Evolutionary conservation across 768 basidiomycete species (phyloP).

Genomic region (Russula griseocarnosa): DNA sequence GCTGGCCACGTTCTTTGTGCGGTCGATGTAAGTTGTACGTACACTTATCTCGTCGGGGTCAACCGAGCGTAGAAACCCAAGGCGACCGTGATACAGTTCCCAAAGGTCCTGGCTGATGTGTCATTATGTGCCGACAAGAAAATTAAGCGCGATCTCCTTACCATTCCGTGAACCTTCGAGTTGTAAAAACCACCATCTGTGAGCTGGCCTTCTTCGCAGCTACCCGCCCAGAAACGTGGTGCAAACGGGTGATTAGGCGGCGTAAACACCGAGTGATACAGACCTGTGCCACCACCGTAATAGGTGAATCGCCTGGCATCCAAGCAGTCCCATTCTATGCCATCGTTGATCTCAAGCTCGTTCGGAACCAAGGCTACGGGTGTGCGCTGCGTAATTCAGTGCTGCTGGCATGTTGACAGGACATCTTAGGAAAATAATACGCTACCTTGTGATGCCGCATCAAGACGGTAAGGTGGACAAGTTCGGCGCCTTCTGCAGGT

Average conservation of each 20-base stretch:
- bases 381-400: constrained; percentile 36
- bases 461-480: constrained; percentile 42
- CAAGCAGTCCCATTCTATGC: constrained; percentile 41
- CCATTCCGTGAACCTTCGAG: constrained; percentile 41
- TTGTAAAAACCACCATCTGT: constrained; percentile 43
- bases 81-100: constrained; percentile 38
- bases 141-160: constrained; percentile 6
- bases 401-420: not conserved
- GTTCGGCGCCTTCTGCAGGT: constrained; percentile 36
- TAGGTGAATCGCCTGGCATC: constrained; percentile 39
- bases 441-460: constrained; percentile 47
- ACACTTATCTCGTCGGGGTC: constrained; percentile 39
- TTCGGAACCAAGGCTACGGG: constrained; percentile 46
- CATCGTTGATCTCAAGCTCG: constrained; percentile 40
- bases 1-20: constrained; percentile 46
- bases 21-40: constrained; percentile 41
- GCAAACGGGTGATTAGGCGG: constrained; percentile 44
- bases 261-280: constrained; percentile 40
- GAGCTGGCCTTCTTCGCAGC: constrained; percentile 46
- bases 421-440: not conserved
- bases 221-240: constrained; percentile 43
- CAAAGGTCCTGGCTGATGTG: constrained; percentile 41
- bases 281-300: constrained; percentile 34
- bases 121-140: constrained; percentile 1
- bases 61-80: constrained; percentile 40